Conservation (phyloP, 306 rosid genomes). For the Rubus idaeus region DNA sequence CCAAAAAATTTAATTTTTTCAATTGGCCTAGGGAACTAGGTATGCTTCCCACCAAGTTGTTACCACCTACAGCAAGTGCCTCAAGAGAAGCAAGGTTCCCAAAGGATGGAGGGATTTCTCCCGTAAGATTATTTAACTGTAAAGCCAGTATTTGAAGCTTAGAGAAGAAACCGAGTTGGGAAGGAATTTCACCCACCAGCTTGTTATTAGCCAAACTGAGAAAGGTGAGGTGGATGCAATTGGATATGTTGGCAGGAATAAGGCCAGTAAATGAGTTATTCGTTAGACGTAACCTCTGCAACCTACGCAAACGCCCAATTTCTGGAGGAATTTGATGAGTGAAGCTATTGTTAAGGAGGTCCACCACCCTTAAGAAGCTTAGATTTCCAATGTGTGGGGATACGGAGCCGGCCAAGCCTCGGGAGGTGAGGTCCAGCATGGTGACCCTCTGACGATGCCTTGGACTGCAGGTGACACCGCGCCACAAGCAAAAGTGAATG, state of each 20-base stretch:
- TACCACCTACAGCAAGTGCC: fast-evolving
- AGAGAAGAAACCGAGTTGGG: background rate
- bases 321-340: constrained; percentile 37
- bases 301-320: constrained; percentile 23
- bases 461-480: too few relatives aligned
- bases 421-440: too few relatives aligned
- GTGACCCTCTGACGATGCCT: too few relatives aligned
- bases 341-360: constrained; percentile 23
- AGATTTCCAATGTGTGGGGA: constrained; percentile 35
- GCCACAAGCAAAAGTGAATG: too few relatives aligned
- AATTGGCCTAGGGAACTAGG: background rate
- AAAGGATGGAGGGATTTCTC: constrained; percentile 4
- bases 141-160: background rate
- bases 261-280: background rate
- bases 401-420: too few relatives aligned
- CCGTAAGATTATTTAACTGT: background rate
- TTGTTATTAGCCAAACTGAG: too few relatives aligned
- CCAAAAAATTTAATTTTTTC: background rate
- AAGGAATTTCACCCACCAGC: constrained; percentile 14
- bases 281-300: too few relatives aligned
- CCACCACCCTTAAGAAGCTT: constrained; percentile 24
- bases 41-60: background rate
- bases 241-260: background rate
- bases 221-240: background rate
- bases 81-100: constrained; percentile 19